Conservation (phyloP, 768 basidiomycete species). For the Boletus rubroflammeus region DNA sequence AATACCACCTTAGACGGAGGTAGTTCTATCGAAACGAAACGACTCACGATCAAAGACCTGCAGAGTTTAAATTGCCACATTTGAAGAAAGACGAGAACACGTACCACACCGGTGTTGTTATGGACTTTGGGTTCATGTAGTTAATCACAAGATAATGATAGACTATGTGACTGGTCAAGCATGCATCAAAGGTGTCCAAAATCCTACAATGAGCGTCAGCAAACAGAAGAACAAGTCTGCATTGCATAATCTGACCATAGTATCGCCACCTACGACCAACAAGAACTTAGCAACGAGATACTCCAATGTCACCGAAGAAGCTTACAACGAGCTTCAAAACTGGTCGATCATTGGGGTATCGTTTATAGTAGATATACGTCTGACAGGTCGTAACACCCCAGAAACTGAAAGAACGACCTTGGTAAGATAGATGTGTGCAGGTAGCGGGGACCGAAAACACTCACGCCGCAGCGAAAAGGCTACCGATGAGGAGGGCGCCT, state of each 20-base stretch:
- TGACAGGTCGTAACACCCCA: conserved; percentile 58
- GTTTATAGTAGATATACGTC: conserved; percentile 48
- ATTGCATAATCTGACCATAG: conserved; percentile 9
- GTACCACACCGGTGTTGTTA: conserved; percentile 45
- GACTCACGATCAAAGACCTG: conserved; percentile 52
- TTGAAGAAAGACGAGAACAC: neutral
- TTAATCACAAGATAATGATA: conserved; percentile 58
- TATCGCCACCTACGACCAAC: conserved; percentile 31
- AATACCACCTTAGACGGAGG: neutral
- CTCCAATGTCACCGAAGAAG: neutral
- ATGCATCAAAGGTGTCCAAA: conserved; percentile 55
- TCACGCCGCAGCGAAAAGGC: conserved; percentile 51
- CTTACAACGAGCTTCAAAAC: conserved; percentile 39
- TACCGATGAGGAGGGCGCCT: conserved; percentile 53
- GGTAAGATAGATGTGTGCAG: neutral
- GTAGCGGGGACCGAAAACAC: conserved; percentile 11
- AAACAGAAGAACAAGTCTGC: neutral
- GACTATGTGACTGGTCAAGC: conserved; percentile 49
- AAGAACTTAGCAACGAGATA: conserved; percentile 29
- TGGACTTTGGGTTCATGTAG: conserved; percentile 45
- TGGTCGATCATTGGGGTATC: conserved; percentile 32
- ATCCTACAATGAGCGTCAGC: conserved; percentile 19
- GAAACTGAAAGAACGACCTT: conserved; percentile 34
- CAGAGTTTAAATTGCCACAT: neutral
- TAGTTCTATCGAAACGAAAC: neutral